Evolutionary conservation across 257 asterid genomes (phyloP), one percentile per base, ranked within the genome.

Genomic region (Salvia hispanica): DNA sequence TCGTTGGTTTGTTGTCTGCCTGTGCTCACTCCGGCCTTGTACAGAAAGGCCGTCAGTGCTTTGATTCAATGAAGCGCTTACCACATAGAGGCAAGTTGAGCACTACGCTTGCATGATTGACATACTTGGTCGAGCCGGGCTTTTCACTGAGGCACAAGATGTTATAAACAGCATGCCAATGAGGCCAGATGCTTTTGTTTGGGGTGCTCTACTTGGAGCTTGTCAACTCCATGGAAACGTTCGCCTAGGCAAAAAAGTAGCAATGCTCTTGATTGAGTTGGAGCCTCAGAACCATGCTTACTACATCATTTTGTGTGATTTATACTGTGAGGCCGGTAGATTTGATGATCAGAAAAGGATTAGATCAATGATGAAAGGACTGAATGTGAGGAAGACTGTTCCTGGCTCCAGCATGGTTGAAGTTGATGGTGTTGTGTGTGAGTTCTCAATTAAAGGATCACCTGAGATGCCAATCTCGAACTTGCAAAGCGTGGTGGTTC

Each of bases 191-290:
- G 86, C 79, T 69, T 90, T 57, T 48, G 92, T 88, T 44, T 90
- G 91, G 95, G 92, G 97, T 52, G 95, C 97, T 59, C 72, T 90
- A 25, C 90, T 90, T 5, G 96, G 95, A 56, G 92, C 92, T 7
- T 90, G 97, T 71, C 95, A 86, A 77, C 70, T 84, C 80, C 92
- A 90, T 45, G 86, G 81, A 57, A 81, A 84, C 65, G 78, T 88
- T 25, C 59, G 66, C 39, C 70, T 88, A 48, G 97, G 96, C 65
- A 95, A 86, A 69, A 83, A 65, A 50, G 79, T 90, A 9, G 88
- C 92, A 6, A 72, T 58, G 59, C 9, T 54, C 68, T 78, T 90
- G 83, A 85, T 90, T 74, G 67, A 63, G 11, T 54, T 84, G 79
- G 88, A 84, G 12, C 95, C 95, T 64, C 63, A 56, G 13, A 90